Base-by-base conservation (phyloP, 148 eudicot genomes). In the Cornus florida region DNA sequence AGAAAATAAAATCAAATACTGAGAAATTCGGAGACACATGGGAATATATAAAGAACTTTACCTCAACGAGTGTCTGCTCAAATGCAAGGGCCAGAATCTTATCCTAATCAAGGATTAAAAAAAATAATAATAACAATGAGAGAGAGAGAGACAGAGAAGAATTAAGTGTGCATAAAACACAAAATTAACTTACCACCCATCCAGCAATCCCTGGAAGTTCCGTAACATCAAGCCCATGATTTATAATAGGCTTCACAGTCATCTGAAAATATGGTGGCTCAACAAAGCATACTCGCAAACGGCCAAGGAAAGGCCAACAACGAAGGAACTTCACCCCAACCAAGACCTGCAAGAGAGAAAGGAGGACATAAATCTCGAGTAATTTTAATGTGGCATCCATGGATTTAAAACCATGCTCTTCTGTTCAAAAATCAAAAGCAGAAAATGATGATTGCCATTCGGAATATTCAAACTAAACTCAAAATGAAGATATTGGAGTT, bases 1-100 rank as follows among this genome's bases (percentile, higher is more conserved):
- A 2, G 10, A 60, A 17, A 60, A 60, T 60, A 5, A 60, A 19
- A 60, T 10, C 59, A 53, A 53, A 53, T 53, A 14, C 17, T 2
- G 23, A 60, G 20, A 16, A 60, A n/a, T 20, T 60, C 3, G 66
- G 66, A 17, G 66, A 19, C 66, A 60, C 66, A 4, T n/a, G 23
- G 23, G n/a, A 60, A 17, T 14, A 53, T 2, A 33, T 53, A 38
- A 62, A 78, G 77, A 76, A 83, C 78, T 75, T 84, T 73, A 93
- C 99, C 99, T 96, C 91, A 84, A 96, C 99, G 70, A 96, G 92
- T 53, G 99, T 96, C 86, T 96, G 94, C 87, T 94, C 97, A 83
- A 96, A 96, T 72, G 87, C 99, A 20, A 88, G 67, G 1, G 92
- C 90, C 84, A 96, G 83, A 84, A 96, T 97, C 38, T 94, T 96